phyloP scores from a whole-genome alignment of 257 asterid species.

The Solanum raphanifolium region DNA sequence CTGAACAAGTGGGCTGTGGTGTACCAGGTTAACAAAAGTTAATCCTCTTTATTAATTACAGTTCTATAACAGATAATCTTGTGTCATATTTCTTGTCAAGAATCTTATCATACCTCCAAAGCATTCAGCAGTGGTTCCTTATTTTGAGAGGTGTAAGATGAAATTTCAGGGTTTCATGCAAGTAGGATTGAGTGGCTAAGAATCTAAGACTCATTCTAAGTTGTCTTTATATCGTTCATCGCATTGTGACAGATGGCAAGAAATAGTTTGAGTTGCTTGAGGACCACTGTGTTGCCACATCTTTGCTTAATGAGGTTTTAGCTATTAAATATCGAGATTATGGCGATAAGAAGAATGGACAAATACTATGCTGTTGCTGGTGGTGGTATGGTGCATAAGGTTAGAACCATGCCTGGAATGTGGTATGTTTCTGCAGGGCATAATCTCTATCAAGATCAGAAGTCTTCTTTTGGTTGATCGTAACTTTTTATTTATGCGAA shows the following conservation, averaged over 20 bases:
- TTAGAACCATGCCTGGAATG: not conserved
- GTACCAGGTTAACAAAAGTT: not conserved
- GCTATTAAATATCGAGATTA: not conserved
- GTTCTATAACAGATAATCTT: not conserved
- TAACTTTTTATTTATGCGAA: not conserved
- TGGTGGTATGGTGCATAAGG: not conserved
- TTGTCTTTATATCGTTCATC: not conserved
- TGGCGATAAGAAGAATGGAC: not conserved
- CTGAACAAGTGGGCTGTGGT: not conserved
- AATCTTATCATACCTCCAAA: not conserved
- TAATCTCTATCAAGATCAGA: not conserved
- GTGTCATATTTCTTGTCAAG: not conserved
- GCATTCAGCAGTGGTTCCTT: not conserved
- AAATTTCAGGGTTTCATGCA: not conserved
- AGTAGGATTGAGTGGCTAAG: not conserved
- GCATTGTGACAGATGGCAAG: not conserved
- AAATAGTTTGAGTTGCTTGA: not conserved
- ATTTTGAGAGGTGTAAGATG: not conserved
- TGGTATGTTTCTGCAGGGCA: not conserved
- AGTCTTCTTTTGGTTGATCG: not conserved
- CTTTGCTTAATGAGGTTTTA: not conserved
- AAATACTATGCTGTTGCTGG: not conserved
- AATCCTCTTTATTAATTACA: not conserved
- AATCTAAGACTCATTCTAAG: not conserved
- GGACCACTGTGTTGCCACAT: not conserved